Conservation (phyloP, 2,329 filamentous ascomycete genomes). For the Pseudogymnoascus sp. region DNA sequence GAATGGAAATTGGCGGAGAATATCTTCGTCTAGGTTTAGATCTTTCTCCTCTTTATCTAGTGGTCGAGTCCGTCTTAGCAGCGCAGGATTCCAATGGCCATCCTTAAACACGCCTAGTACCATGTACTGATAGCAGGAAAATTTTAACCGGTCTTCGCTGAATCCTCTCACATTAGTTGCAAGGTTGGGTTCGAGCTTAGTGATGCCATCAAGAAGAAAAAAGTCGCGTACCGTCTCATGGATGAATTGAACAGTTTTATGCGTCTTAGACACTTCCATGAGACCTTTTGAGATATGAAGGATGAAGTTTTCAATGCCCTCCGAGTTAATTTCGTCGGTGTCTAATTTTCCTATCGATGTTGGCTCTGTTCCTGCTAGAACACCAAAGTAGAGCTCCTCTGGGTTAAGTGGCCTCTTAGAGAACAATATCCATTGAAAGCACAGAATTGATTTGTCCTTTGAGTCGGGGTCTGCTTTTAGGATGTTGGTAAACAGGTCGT, state of each 20-base stretch:
- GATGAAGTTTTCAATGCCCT: slow-evolving; percentile 30
- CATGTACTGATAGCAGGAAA: slow-evolving; percentile 37
- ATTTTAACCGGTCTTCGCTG: slow-evolving; percentile 36
- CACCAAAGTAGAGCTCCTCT: slow-evolving; percentile 39
- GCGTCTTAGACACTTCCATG: slow-evolving; percentile 28
- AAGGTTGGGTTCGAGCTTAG: neutral
- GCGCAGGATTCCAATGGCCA: neutral
- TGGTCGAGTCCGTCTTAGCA: slow-evolving; percentile 15
- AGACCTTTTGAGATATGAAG: slow-evolving; percentile 37
- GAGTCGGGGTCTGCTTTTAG: slow-evolving; percentile 39
- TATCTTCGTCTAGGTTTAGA: slow-evolving; percentile 10
- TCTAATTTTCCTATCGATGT: slow-evolving; percentile 18
- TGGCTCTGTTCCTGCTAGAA: slow-evolving; percentile 26
- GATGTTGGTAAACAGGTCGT: slow-evolving; percentile 44
- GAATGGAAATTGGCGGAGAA: slow-evolving; percentile 32
- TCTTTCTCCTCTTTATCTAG: slow-evolving; percentile 11
- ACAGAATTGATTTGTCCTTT: slow-evolving; percentile 35
- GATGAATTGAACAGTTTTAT: slow-evolving; percentile 33
- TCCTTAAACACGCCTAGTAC: slow-evolving; percentile 17
- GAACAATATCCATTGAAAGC: slow-evolving; percentile 47
- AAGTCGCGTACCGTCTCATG: slow-evolving; percentile 36
- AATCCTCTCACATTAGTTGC: neutral
- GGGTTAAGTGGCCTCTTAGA: slow-evolving; percentile 36
- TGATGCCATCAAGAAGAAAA: slow-evolving; percentile 17
- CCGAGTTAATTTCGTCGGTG: slow-evolving; percentile 18